Evolutionary conservation across 2,329 filamentous ascomycete species (phyloP), one percentile per base, ranked within the genome.

Genomic region (Xylariaceae sp.): DNA sequence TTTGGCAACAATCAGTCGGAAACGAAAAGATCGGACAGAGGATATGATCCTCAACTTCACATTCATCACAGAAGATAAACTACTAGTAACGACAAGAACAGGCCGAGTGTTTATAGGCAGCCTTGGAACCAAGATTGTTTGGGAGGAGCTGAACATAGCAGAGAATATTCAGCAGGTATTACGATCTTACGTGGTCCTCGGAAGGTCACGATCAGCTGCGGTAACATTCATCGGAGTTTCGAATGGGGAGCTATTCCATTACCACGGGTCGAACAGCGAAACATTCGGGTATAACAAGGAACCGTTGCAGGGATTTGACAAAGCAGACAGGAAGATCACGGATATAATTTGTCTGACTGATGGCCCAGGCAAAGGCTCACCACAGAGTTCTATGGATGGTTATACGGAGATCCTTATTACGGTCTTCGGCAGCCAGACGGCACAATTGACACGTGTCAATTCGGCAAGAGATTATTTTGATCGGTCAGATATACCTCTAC

Each of bases 41-140:
- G 73, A 80, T 47, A 67, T 71, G 10, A 80, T 88, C 53, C 80
- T 82, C 50, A 77, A 80, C 41, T 90, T 88, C 62, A 78, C 80
- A 19, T 88, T 89, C 51, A 63, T 88, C 3, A 75, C 75, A 0
- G 69, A 78, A 3, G 65, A 73, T 3, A 66, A 71, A 1, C 63
- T 89, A 2, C 66, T 90, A 16, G 72, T 81, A 3, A 78, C 76
- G 0, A 86, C 84, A 0, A 83, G 78, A 0, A 78, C 79, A 34
- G 88, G 88, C 1, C 76, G 78, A 16, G 64, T 89, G 0, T 71
- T 87, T 5, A 56, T 80, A 1, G 77, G 75, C 1, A 63, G 66
- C 0, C 67, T 79, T 36, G 55, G 42, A 3, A 47, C 56, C 6
- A 41, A 58, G 2, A 50, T 69, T 2, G 45, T 56, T 0, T 83